Evolutionary conservation across 1,284 basidiomycete species (phyloP).

Genomic region (Tranzscheliella williamsii): DNA sequence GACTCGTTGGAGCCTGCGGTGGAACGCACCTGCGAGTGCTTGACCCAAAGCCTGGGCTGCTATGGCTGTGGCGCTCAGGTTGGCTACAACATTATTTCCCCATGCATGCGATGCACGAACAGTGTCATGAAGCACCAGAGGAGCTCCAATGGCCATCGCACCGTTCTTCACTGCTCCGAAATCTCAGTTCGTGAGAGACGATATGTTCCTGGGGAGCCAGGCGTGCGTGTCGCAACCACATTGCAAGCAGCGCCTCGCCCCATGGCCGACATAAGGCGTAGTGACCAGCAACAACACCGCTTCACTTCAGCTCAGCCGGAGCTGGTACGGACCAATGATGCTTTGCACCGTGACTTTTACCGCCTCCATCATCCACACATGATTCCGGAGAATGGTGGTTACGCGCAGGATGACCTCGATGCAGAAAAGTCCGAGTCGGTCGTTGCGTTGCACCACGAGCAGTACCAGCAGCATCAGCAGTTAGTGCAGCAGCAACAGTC

Average conservation of each 20-base stretch:
- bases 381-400: neutral
- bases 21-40: conserved; percentile 70
- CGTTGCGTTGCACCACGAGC: conserved; percentile 6
- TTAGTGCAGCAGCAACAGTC: neutral
- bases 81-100: conserved; percentile 53
- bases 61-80: conserved; percentile 76
- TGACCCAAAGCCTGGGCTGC: conserved; percentile 77
- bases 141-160: conserved; percentile 76
- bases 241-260: conserved; percentile 5
- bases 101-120: conserved; percentile 57
- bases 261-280: too few species aligned
- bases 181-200: conserved; percentile 73
- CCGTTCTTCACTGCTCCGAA: conserved; percentile 81
- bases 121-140: conserved; percentile 64
- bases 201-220: conserved; percentile 72
- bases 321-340: conserved; percentile 20
- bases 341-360: conserved; percentile 19
- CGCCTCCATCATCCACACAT: conserved; percentile 4
- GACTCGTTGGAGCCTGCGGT: conserved; percentile 61
- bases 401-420: conserved; percentile 31
- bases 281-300: conserved; percentile 4
- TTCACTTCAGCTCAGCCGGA: conserved; percentile 6
- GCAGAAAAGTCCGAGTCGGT: conserved; percentile 34
- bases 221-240: conserved; percentile 63
- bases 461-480: conserved; percentile 7